Base-by-base conservation (phyloP, 1,284 basidiomycete species). In the Omphalotus olearius region DNA sequence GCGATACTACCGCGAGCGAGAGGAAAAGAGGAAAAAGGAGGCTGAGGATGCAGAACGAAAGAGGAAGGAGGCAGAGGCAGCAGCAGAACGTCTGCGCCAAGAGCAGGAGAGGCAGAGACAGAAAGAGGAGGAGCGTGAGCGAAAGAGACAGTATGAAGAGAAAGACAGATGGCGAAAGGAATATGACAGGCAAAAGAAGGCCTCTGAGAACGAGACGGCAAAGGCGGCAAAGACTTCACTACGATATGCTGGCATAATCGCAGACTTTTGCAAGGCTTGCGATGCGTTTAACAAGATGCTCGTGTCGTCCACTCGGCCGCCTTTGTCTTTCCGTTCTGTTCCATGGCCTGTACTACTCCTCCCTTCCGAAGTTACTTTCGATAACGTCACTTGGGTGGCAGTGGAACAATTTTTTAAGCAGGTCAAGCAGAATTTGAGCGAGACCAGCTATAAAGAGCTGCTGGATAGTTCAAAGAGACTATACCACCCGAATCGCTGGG, bases 401-500 rank as follows among this genome's bases (percentile, higher is more conserved):
- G 33, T 50, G 20, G 33, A 38, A 6, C n/a, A 37, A 6, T 50
- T 50, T 36, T 50, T 44, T 17, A 13, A 37, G 10, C n/a, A 17
- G 16, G 30, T 44, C 14, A 18, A 25, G 18, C 40, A 43, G 20
- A 9, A 16, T 11, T 17, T 25, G 13, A 25, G 48, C n/a, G 10
- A 10, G 14, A 10, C 4, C 5, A 23, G 26, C 1, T 36, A 50
- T 13, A 14, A 33, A 10, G n/a, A 16, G 9, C 13, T 44, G 26
- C 18, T 50, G 18, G 20, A 44, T 6, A 23, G 37, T 10, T 20
- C 48, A 17, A 35, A 18, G 30, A 43, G 33, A n/a, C 40, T 40
- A 2, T 50, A 43, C 20, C 48, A 50, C 20, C 48, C 48, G 7
- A 26, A 43, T 20, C 40, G 48, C 18, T 44, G 41, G 48, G 33